Percentiles rank a stretch among this genome's conserved stretches.
These are phyloP conservation scores for Xylaria sp. DNA, from an alignment of 2,329 filamentous ascomycete genomes.

Conservation along the genomic window DNA sequence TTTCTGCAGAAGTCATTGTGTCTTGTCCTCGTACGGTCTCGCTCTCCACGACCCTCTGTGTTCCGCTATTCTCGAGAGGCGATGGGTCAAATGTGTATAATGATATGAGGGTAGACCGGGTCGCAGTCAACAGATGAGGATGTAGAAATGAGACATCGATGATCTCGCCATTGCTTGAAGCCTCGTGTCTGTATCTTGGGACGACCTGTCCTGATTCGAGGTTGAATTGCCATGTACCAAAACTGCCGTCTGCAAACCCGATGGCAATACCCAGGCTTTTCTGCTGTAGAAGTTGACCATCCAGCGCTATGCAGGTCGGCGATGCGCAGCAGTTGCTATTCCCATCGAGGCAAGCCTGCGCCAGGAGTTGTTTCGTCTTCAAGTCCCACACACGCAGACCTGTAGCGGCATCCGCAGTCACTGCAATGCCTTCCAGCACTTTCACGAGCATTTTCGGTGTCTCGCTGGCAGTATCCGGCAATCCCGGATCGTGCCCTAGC, in stretches of 20 bases:
- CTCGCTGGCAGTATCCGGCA: slow-evolving; percentile 48
- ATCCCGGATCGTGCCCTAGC: slow-evolving; percentile 48
- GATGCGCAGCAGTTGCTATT: slow-evolving; percentile 41
- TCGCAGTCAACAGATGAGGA: slow-evolving; percentile 84
- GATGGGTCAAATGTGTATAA: slow-evolving; percentile 73
- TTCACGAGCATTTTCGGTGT: slow-evolving; percentile 76
- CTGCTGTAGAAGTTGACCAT: slow-evolving; percentile 58
- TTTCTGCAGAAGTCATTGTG: background rate
- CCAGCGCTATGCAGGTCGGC: slow-evolving; percentile 75
- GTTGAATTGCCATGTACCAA: slow-evolving; percentile 74
- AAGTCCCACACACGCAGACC: slow-evolving; percentile 85
- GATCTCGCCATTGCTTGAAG: slow-evolving; percentile 73
- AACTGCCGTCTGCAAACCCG: slow-evolving; percentile 78
- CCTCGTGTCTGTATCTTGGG: slow-evolving; percentile 67
- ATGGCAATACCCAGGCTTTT: slow-evolving; percentile 69
- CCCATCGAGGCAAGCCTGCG: slow-evolving; percentile 55
- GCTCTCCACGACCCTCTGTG: slow-evolving; percentile 4
- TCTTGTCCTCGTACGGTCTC: slow-evolving; percentile 25
- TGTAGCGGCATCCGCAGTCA: slow-evolving; percentile 76
- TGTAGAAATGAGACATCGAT: slow-evolving; percentile 76
- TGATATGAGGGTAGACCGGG: slow-evolving; percentile 76
- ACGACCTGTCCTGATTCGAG: slow-evolving; percentile 57
- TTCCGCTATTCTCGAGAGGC: slow-evolving; percentile 27
- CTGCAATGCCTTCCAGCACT: slow-evolving; percentile 78
- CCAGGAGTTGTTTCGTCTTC: slow-evolving; percentile 70